A percentile compares a stretch with the other conserved stretches of the same genome.
These are phyloP conservation scores for Phlyctochytrium arcticum DNA, from an alignment of 192 early-diverging fungal species.

Conservation along the genomic window DNA sequence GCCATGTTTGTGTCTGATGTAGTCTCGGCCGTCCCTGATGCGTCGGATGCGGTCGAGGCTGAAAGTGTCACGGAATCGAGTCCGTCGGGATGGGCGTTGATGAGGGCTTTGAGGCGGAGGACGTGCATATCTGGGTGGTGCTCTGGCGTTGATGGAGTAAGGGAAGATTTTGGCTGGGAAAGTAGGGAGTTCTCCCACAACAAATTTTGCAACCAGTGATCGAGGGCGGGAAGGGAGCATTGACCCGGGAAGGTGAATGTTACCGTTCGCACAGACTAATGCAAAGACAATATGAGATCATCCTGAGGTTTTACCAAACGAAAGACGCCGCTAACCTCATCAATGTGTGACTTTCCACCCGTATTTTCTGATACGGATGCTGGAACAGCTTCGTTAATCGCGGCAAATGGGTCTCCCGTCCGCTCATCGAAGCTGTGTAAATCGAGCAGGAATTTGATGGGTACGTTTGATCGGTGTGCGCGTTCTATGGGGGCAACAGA, in stretches of 20 bases:
- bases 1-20: neutral
- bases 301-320: no score
- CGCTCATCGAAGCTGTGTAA: slow-evolving; percentile 56
- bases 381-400: neutral
- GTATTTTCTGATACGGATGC: neutral
- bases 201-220: slow-evolving; percentile 74
- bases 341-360: slow-evolving; percentile 25
- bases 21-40: no score
- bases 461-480: slow-evolving; percentile 44
- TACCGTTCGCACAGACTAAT: slow-evolving; percentile 52
- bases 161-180: no score
- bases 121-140: slow-evolving; percentile 28
- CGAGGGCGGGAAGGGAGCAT: slow-evolving; percentile 50
- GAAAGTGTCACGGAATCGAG: no score
- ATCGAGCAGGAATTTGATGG: slow-evolving; percentile 58
- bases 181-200: slow-evolving; percentile 57
- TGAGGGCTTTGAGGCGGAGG: slow-evolving; percentile 58
- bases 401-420: slow-evolving; percentile 30
- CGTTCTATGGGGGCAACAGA: slow-evolving; percentile 41
- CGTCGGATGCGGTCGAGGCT: no score
- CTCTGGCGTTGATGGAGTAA: no score
- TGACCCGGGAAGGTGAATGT: slow-evolving; percentile 45
- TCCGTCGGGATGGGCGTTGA: slow-evolving; percentile 44
- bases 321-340: slow-evolving; percentile 25
- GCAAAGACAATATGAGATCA: no score